phyloP scores from a whole-genome alignment of 441 rosid genomes.

The Euphorbia schlechtendalii region DNA sequence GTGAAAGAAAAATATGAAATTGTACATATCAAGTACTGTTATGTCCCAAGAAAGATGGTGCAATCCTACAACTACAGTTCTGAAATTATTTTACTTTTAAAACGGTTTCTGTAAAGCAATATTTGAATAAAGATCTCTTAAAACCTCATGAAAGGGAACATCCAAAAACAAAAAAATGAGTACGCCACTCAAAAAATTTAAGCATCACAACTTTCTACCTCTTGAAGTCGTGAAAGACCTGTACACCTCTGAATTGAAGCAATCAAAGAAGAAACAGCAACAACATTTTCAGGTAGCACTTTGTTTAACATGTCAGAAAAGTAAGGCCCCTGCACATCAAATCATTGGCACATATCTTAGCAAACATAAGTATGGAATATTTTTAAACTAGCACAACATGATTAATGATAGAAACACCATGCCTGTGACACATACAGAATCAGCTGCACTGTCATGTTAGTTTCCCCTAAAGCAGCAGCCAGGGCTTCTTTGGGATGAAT shows the following conservation, averaged over 20 bases:
- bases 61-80: background rate
- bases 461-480: slow-evolving; percentile 63
- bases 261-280: slow-evolving; percentile 53
- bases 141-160: background rate
- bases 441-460: slow-evolving; percentile 60
- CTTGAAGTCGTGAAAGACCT: slow-evolving; percentile 83
- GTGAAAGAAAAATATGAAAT: slow-evolving; percentile 2
- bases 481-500: slow-evolving; percentile 69
- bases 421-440: slow-evolving; percentile 61
- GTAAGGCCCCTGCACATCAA: slow-evolving; percentile 53
- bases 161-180: background rate
- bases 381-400: slow-evolving; percentile 7
- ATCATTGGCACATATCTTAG: slow-evolving; percentile 13
- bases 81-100: background rate
- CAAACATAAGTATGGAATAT: slow-evolving; percentile 13
- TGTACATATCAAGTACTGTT: background rate
- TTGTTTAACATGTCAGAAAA: slow-evolving; percentile 46
- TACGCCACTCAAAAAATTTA: background rate
- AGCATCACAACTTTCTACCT: slow-evolving; percentile 35
- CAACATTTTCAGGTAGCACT: slow-evolving; percentile 43
- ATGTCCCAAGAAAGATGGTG: background rate
- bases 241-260: slow-evolving; percentile 74
- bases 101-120: too few species aligned
- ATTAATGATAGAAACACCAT: slow-evolving; percentile 30
- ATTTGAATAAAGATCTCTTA: background rate